These are phyloP conservation scores for Paraphoma chrysanthemicola DNA, from an alignment of 2,329 filamentous ascomycete genomes.

Conservation along the genomic window DNA sequence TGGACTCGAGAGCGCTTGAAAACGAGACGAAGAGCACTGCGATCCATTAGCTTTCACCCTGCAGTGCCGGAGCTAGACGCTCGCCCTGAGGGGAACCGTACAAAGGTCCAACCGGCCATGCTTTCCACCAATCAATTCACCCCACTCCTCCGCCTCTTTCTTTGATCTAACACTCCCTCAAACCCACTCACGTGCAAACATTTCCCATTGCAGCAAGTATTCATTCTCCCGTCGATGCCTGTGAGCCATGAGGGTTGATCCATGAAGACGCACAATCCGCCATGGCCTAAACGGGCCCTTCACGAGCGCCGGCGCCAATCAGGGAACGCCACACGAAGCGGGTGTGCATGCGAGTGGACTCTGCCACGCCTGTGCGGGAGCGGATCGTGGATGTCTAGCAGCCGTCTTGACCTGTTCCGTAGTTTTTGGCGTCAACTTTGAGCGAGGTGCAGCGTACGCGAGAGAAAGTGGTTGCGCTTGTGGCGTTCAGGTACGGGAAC, in stretches of 20 bases:
- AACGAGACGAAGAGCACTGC: too few species aligned
- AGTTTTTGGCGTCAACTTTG: neutral
- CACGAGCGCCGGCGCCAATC: slow-evolving; percentile 6
- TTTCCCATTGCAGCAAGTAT: slow-evolving; percentile 14
- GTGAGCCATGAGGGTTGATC: slow-evolving; percentile 23
- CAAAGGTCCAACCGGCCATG: neutral
- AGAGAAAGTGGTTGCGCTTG: neutral
- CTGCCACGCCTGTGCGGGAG: neutral
- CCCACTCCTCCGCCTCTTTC: neutral
- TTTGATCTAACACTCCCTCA: neutral
- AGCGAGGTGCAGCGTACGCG: neutral
- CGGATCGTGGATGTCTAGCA: neutral
- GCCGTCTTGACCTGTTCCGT: neutral
- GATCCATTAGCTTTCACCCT: too few species aligned
- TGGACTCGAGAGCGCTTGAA: too few species aligned
- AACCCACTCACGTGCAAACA: neutral
- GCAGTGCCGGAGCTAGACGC: too few species aligned
- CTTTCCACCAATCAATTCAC: neutral
- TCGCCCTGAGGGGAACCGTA: too few species aligned
- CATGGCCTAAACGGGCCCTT: slow-evolving; percentile 10
- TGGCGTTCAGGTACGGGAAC: neutral
- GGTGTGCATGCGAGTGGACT: slow-evolving; percentile 6
- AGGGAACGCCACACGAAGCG: slow-evolving; percentile 8
- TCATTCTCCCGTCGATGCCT: slow-evolving; percentile 18
- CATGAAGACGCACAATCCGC: slow-evolving; percentile 10